Conservation (phyloP, 2,329 filamentous ascomycete species). For the Nannizzia gypsea region DNA sequence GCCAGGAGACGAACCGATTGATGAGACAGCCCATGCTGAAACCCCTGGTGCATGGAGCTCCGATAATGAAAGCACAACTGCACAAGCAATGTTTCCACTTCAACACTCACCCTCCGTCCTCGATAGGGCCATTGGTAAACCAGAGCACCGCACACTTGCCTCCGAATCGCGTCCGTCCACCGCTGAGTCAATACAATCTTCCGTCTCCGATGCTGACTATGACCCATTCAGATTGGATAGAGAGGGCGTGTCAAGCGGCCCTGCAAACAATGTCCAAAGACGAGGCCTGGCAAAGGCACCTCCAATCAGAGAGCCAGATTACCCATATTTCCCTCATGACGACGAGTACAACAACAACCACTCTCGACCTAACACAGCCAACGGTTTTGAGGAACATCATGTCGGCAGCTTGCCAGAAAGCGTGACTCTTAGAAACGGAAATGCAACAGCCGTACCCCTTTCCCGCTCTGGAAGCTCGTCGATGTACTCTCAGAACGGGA, state of each 20-base stretch:
- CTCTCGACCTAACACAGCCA: background rate
- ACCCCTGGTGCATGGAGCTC: background rate
- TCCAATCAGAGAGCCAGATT: constrained; percentile 33
- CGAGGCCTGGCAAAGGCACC: constrained; percentile 37
- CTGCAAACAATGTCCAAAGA: background rate
- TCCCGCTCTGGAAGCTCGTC: constrained; percentile 8
- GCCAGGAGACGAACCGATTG: constrained; percentile 6
- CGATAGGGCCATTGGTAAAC: background rate
- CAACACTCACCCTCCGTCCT: constrained; percentile 6
- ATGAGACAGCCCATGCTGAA: background rate
- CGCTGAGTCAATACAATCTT: constrained; percentile 21
- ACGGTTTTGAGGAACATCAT: constrained; percentile 5
- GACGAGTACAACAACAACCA: constrained; percentile 28
- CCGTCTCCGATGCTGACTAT: constrained; percentile 29
- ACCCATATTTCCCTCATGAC: constrained; percentile 20
- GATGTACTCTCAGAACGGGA: constrained; percentile 10
- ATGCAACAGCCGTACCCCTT: background rate
- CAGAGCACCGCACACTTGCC: background rate
- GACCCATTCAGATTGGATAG: constrained; percentile 35
- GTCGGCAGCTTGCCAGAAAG: constrained; percentile 6
- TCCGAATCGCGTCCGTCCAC: constrained; percentile 30
- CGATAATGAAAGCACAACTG: constrained; percentile 5
- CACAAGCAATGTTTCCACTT: constrained; percentile 8
- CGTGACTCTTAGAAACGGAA: constrained; percentile 7
- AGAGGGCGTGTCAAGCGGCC: constrained; percentile 16